A percentile compares a stretch with the other conserved stretches of the same genome.
These are phyloP conservation scores for Wickerhamomyces pijperi DNA, from an alignment of 805 yeast genomes.

Conservation along the genomic window DNA sequence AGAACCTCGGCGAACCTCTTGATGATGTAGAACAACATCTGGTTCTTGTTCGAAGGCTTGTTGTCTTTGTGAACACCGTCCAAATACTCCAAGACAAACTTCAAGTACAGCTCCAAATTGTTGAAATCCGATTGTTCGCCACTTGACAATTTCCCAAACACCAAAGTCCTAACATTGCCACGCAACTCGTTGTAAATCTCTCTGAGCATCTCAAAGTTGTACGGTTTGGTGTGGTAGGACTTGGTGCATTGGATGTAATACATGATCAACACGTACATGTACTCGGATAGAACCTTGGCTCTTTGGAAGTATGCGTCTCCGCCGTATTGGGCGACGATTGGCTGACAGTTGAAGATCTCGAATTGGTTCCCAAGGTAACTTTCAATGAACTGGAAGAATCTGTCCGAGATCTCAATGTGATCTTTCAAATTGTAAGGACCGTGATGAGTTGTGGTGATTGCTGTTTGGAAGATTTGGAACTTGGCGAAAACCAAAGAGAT, in stretches of 20 bases:
- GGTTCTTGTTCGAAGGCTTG: constrained; percentile 11
- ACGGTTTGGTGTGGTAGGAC: constrained; percentile 22
- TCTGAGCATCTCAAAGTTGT: constrained; percentile 17
- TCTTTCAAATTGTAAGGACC: constrained; percentile 15
- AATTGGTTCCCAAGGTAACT: constrained; percentile 13
- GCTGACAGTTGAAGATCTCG: constrained; percentile 8
- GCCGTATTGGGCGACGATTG: constrained; percentile 3
- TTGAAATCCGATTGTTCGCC: constrained; percentile 6
- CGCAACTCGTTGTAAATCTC: constrained; percentile 19
- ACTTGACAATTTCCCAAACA: not conserved
- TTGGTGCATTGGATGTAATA: constrained; percentile 22
- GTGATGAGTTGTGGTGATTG: constrained; percentile 12
- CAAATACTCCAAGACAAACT: constrained; percentile 9
- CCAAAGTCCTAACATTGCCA: not conserved
- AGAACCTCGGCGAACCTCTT: constrained; percentile 14
- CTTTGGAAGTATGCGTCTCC: constrained; percentile 9
- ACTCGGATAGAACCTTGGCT: constrained; percentile 12
- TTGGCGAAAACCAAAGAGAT: constrained; percentile 15
- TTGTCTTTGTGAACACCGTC: constrained; percentile 3
- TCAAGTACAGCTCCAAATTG: constrained; percentile 9
- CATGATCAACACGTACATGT: constrained; percentile 13
- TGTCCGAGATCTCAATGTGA: constrained; percentile 11
- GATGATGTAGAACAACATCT: constrained; percentile 16
- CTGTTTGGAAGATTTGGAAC: constrained; percentile 16
- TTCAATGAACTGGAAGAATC: constrained; percentile 13